Base-by-base conservation (phyloP, 495 filamentous ascomycete species). In the Lophiostoma macrostomum region DNA sequence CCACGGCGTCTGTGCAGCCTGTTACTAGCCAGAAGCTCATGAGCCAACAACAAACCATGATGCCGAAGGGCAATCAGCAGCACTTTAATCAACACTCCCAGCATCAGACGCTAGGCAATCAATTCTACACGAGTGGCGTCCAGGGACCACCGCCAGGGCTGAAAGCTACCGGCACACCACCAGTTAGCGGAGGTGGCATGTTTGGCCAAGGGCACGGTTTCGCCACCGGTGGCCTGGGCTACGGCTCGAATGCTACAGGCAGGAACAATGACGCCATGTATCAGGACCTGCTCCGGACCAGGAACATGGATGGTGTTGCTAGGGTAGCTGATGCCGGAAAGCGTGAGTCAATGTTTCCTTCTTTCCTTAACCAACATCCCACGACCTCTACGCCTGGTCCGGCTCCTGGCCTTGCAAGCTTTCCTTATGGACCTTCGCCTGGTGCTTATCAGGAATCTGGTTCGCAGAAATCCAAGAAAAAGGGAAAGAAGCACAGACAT, bases 401-500 rank as follows among this genome's bases (percentile, higher is more conserved):
- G 81, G 83, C 84, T 79, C 82, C 88, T 77, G 84, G 82, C 80
- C 84, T 87, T 78, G 76, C 89, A 72, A 82, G 79, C 84, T 85
- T 85, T 82, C 88, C 90, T 81, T 91, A 90, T 53, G 87, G 85
- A 77, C 72, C 84, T 70, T 88, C 86, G 80, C 72, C 84, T 76
- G 86, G 87, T 76, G 77, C 80, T 73, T 84, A 82, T 76, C 83
- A 88, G 79, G 88, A 90, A 69, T 81, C 83, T 78, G 85, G 82
- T 74, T 81, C 83, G 69, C 78, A 80, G 77, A 95, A 95, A 85
- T 86, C 90, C 82, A 95, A 93, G 87, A 95, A 95, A 87, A 95
- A 95, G 87, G 89, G 88, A 82, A 95, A 94, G 84, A 93, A 94
- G 86, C 90, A 94, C 77, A 94, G 89, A 85, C 89, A 95, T 85